These are phyloP conservation scores for Ulvella scutata DNA, from an alignment of 139 green algal genomes.

Conservation along the genomic window DNA sequence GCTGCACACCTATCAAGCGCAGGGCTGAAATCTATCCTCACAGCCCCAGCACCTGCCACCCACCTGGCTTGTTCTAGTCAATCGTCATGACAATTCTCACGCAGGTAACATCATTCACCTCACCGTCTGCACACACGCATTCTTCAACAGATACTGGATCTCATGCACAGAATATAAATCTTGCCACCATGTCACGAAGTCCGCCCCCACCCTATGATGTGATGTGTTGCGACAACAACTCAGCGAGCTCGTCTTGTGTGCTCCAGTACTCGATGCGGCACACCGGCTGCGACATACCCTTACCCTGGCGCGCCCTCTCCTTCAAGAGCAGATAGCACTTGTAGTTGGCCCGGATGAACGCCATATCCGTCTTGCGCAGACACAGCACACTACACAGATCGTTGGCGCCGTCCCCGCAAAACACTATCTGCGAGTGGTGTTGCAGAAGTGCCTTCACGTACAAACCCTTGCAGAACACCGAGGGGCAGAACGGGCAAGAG, in stretches of 20 bases:
- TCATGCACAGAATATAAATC: no score
- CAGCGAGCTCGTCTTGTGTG: not conserved
- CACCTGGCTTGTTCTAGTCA: no score
- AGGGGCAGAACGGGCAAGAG: conserved; percentile 50
- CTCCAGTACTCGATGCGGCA: not conserved
- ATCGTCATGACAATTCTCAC: no score
- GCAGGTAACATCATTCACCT: no score
- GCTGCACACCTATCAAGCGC: no score
- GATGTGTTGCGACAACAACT: not conserved
- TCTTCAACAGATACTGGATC: no score
- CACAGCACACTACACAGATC: conserved; percentile 60
- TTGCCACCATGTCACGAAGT: no score
- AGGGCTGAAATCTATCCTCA: no score
- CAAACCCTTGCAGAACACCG: conserved; percentile 65
- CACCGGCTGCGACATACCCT: not conserved
- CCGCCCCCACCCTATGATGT: not conserved
- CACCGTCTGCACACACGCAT: no score
- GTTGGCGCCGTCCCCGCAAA: conserved; percentile 55
- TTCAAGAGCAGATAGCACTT: not conserved
- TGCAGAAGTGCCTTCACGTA: conserved; percentile 36
- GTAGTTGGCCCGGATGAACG: conserved; percentile 37
- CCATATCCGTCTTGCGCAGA: conserved; percentile 38
- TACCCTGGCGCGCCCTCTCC: not conserved
- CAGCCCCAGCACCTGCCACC: no score
- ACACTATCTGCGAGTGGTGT: conserved; percentile 30